Evolutionary conservation across 2,329 filamentous ascomycete genomes (phyloP), one percentile per base, ranked within the genome.

Genomic region (Aspergillus neoniger): DNA sequence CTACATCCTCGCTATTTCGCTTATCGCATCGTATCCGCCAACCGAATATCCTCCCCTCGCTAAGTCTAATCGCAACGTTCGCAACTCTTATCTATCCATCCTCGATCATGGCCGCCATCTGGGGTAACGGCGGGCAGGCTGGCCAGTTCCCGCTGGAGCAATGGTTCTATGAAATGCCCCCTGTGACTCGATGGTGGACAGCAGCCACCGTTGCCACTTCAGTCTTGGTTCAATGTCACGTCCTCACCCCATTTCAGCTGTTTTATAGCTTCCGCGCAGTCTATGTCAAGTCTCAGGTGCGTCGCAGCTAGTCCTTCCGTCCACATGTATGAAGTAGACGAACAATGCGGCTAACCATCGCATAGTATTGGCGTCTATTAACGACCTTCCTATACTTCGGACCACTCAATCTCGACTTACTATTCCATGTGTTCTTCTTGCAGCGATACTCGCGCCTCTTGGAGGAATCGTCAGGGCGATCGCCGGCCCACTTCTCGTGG

Each of bases 81-180:
- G 21, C 17, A 21, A 44, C 41, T 44, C n/a, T 1, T 36, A 36
- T 10, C 41, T 30, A n/a, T 5, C 39, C n/a, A n/a, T 19, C 48
- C 14, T 17, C 50, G 6, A 44, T 61, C 50, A 80, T 80, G 78
- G 78, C 77, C 58, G 78, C 75, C 48, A 67, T 80, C 43, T 80
- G 76, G 72, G 79, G 76, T 32, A 79, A 79, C 65, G 78, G 74
- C 51, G 78, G 72, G 14, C 77, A 80, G 59, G 80, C 80, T 64
- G 81, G 82, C 58, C 83, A 85, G 64, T 83, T 96, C 72, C 95
- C 94, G 44, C 84, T 99, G 7, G 95, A 98, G 78, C 90, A 94
- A 68, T 99, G 95, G 95, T 98, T 97, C 78, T 97, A 92, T 85
- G 95, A 99, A 77, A 97, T 97, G 90, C 95, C 95, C 3, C 87